These are phyloP conservation scores for Hysterium pulicare DNA, from an alignment of 2,329 filamentous ascomycete genomes.

Conservation along the genomic window DNA sequence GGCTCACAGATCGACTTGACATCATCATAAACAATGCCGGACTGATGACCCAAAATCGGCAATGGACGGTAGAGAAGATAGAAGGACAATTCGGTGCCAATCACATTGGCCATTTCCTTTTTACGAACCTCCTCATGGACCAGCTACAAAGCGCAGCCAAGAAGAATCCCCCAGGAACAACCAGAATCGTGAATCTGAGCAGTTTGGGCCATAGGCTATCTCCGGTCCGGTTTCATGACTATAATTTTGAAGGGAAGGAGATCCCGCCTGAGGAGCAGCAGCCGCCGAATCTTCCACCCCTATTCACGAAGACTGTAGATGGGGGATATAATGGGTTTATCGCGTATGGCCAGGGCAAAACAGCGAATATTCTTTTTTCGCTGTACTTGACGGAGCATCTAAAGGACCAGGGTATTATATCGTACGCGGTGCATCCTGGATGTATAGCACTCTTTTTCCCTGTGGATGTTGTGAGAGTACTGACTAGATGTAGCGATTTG, in stretches of 20 bases:
- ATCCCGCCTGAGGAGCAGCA: constrained; percentile 24
- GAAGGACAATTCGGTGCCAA: constrained; percentile 49
- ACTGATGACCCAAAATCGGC: constrained; percentile 28
- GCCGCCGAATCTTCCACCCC: constrained; percentile 11
- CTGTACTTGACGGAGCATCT: constrained; percentile 20
- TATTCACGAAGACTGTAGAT: constrained; percentile 12
- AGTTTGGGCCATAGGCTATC: constrained; percentile 27
- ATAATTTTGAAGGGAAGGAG: constrained; percentile 36
- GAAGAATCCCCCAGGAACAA: constrained; percentile 27
- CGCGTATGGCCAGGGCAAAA: constrained; percentile 31
- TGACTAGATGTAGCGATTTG: constrained; percentile 5
- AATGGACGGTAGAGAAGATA: constrained; percentile 42
- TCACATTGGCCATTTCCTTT: constrained; percentile 47
- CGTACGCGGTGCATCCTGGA: constrained; percentile 32
- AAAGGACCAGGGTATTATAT: constrained; percentile 18
- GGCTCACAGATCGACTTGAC: constrained; percentile 35
- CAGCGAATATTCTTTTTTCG: constrained; percentile 30
- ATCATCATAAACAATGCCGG: constrained; percentile 47
- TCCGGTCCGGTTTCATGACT: constrained; percentile 43
- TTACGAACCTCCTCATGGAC: constrained; percentile 44
- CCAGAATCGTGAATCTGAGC: constrained; percentile 28
- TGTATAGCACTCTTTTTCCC: constrained; percentile 17
- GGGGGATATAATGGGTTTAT: constrained; percentile 21
- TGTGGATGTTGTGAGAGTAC: neutral
- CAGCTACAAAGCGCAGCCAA: constrained; percentile 30